phyloP scores from a whole-genome alignment of 768 basidiomycete genomes.

The Xerocomus potaroensis region DNA sequence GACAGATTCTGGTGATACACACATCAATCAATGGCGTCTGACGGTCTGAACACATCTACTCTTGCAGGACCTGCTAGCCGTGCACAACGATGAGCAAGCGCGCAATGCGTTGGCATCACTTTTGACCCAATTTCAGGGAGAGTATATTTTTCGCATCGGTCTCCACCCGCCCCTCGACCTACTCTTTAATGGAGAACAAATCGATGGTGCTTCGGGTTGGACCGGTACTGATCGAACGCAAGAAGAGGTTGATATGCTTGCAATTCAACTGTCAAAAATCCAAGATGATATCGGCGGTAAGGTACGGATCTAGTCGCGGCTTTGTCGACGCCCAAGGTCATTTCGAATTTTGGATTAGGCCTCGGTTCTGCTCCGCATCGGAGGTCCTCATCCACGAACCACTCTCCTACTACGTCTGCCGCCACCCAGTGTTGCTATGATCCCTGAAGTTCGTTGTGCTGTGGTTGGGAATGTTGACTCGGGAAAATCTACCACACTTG shows the following conservation, averaged over 20 bases:
- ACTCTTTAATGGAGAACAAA: constrained; percentile 50
- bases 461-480: constrained; percentile 95
- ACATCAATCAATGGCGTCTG: background rate
- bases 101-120: constrained; percentile 62
- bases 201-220: constrained; percentile 49
- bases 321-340: background rate
- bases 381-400: constrained; percentile 47
- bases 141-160: constrained; percentile 74
- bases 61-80: constrained; percentile 39
- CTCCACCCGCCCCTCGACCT: constrained; percentile 53
- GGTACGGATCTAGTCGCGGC: constrained; percentile 36
- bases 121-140: constrained; percentile 65
- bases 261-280: constrained; percentile 38
- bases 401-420: constrained; percentile 69
- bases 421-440: constrained; percentile 67
- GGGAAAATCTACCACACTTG: constrained; percentile 92
- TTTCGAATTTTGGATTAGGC: constrained; percentile 34
- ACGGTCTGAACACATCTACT: background rate
- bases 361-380: constrained; percentile 50
- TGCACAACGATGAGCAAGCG: constrained; percentile 47
- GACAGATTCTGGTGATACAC: constrained; percentile 14
- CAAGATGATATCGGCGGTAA: constrained; percentile 81
- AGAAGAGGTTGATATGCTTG: constrained; percentile 49
- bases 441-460: constrained; percentile 92
- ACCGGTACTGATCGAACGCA: constrained; percentile 46